phyloP scores from a whole-genome alignment of 805 yeast genomes.

The Dipodascus geniculatus region DNA sequence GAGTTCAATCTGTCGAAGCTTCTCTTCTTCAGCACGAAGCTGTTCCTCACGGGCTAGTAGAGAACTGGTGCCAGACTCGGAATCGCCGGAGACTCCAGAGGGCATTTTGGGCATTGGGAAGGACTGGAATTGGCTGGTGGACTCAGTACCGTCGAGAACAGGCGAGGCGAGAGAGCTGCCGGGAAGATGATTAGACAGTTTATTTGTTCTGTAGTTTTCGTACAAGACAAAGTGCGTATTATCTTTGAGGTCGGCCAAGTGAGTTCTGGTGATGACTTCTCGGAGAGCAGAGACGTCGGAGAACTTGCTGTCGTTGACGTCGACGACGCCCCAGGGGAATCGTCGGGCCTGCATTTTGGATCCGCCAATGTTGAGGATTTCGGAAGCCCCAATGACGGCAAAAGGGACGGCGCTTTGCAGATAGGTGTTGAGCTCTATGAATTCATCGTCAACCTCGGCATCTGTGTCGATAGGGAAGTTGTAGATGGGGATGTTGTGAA shows the following conservation, averaged over 20 bases:
- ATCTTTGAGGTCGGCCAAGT: slow-evolving; percentile 80
- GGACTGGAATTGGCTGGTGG: slow-evolving; percentile 11
- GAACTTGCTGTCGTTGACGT: slow-evolving; percentile 57
- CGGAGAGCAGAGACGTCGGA: slow-evolving; percentile 75
- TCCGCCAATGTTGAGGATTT: slow-evolving; percentile 25
- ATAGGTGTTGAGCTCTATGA: slow-evolving; percentile 47
- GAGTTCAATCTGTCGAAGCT: slow-evolving; percentile 75
- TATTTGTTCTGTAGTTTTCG: slow-evolving; percentile 84
- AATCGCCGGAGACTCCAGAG: slow-evolving; percentile 10
- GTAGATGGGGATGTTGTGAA: slow-evolving; percentile 59
- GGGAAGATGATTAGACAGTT: slow-evolving; percentile 49
- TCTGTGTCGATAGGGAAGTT: slow-evolving; percentile 49
- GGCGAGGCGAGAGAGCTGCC: slow-evolving; percentile 1
- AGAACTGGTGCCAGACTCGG: slow-evolving; percentile 27
- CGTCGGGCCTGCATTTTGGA: slow-evolving; percentile 34
- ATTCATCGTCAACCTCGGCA: slow-evolving; percentile 42
- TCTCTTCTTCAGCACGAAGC: slow-evolving; percentile 78
- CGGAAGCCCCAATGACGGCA: slow-evolving; percentile 42
- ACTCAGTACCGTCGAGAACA: slow-evolving; percentile 12
- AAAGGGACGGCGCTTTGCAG: slow-evolving; percentile 55
- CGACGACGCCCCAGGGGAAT: slow-evolving; percentile 51
- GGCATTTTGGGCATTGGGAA: slow-evolving; percentile 3
- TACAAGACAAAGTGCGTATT: slow-evolving; percentile 77
- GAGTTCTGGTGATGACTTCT: slow-evolving; percentile 70
- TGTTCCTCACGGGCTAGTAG: slow-evolving; percentile 73